A percentile compares a stretch with the other conserved stretches of the same genome.
These are phyloP conservation scores for Lactifluus subvellereus DNA, from an alignment of 768 basidiomycete species.

Conservation along the genomic window DNA sequence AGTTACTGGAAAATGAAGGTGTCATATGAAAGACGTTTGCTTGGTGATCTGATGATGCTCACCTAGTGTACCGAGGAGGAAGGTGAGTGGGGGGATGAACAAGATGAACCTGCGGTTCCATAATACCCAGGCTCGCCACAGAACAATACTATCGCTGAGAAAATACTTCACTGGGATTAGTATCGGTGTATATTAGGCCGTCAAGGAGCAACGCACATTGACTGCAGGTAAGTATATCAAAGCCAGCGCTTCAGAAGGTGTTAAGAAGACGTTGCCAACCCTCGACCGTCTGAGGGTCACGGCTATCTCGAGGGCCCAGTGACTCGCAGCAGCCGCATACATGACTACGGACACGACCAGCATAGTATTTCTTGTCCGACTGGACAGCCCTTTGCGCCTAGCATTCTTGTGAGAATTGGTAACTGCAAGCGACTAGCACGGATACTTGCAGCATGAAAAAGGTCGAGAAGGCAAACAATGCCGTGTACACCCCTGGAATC, in stretches of 20 bases:
- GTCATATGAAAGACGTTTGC: background rate
- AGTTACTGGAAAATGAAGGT: background rate
- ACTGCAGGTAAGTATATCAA: conserved; percentile 2
- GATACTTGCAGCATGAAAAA: background rate
- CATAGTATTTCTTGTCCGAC: background rate
- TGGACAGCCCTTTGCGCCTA: background rate
- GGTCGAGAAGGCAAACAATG: background rate
- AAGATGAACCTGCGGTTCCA: background rate
- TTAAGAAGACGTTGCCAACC: background rate
- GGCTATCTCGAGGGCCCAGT: background rate
- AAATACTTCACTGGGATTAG: background rate
- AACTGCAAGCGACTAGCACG: background rate
- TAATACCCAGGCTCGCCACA: conserved; percentile 16
- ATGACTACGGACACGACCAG: background rate
- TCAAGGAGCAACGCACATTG: background rate
- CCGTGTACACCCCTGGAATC: background rate
- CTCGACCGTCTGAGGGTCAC: background rate
- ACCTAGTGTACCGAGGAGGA: conserved; percentile 5
- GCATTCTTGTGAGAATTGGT: background rate
- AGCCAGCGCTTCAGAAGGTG: background rate
- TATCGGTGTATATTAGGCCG: background rate
- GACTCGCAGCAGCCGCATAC: background rate
- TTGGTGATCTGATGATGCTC: background rate
- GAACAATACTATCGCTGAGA: conserved; percentile 6
- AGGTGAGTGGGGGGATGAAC: background rate